Evolutionary conservation across 805 yeast species (phyloP).

Genomic region (Hanseniaspora lachancei): DNA sequence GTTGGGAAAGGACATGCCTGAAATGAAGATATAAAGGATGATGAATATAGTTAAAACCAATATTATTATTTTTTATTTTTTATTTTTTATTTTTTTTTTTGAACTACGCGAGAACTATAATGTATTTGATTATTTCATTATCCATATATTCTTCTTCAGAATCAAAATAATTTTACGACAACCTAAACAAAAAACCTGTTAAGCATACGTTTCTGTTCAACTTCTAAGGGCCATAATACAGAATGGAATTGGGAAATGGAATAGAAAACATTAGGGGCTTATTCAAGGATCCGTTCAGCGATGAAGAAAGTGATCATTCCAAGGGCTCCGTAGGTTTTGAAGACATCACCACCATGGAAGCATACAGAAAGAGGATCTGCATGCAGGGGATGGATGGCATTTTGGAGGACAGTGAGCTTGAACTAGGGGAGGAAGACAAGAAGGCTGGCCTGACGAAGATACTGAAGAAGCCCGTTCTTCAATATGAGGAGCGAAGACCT

Average conservation of each 20-base stretch:
- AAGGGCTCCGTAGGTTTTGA: background rate
- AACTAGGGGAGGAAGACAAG: background rate
- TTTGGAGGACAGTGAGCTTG: background rate
- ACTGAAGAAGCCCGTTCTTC: background rate
- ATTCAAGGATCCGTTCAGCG: background rate
- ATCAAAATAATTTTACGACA: background rate
- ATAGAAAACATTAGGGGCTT: background rate
- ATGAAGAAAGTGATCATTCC: background rate
- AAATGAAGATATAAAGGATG: background rate
- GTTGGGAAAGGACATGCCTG: constrained; percentile 4
- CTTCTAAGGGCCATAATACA: background rate
- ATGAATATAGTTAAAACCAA: too few relatives aligned
- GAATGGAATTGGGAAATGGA: background rate
- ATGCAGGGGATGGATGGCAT: too few relatives aligned
- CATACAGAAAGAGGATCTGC: background rate
- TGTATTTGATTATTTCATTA: background rate
- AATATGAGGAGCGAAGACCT: background rate
- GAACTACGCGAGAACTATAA: too few relatives aligned
- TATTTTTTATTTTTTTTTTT: background rate
- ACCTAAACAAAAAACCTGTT: too few relatives aligned
- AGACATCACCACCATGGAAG: background rate
- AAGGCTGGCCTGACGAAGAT: background rate
- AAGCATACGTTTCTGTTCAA: too few relatives aligned
- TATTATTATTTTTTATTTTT: background rate
- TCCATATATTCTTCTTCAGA: background rate